A percentile compares a stretch with the other conserved stretches of the same genome.
Evolutionary conservation across 148 eudicot species (phyloP).

Genomic region (Dianthus caryophyllus): DNA sequence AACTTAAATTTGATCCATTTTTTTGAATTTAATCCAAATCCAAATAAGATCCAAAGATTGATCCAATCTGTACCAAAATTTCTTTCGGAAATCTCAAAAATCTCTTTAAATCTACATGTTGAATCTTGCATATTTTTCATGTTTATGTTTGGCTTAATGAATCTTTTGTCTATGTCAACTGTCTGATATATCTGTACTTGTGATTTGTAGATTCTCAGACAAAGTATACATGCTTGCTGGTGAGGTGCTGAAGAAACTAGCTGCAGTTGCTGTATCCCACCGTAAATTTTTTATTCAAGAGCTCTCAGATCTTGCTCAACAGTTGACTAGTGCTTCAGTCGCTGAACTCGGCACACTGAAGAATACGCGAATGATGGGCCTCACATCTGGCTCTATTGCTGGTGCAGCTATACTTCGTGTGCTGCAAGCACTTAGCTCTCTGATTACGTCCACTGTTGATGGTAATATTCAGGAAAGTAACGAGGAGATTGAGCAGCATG

Average conservation of each 20-base stretch:
- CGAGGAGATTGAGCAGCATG: constrained; percentile 57
- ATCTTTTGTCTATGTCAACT: not conserved
- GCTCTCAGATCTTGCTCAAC: constrained; percentile 71
- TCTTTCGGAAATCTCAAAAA: too few species aligned
- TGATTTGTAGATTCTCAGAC: constrained; percentile 71
- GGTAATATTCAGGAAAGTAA: constrained; percentile 32
- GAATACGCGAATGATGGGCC: constrained; percentile 79
- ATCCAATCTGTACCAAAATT: too few species aligned
- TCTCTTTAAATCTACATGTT: too few species aligned
- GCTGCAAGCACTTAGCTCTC: constrained; percentile 80
- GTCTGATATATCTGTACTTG: constrained; percentile 4
- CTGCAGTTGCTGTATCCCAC: constrained; percentile 62
- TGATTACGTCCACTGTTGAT: constrained; percentile 45
- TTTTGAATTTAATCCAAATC: not conserved
- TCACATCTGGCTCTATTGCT: constrained; percentile 93
- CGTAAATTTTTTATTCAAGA: constrained; percentile 64
- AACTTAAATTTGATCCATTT: not conserved
- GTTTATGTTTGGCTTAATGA: not conserved
- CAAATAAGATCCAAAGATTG: too few species aligned
- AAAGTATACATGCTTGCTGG: constrained; percentile 85
- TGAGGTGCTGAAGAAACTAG: constrained; percentile 82
- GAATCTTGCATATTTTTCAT: not conserved
- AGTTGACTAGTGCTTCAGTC: constrained; percentile 64
- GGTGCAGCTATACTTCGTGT: constrained; percentile 92
- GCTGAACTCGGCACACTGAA: constrained; percentile 65